Evolutionary conservation across 768 basidiomycete genomes (phyloP).

Genomic region (Neoboletus brunneissimus): DNA sequence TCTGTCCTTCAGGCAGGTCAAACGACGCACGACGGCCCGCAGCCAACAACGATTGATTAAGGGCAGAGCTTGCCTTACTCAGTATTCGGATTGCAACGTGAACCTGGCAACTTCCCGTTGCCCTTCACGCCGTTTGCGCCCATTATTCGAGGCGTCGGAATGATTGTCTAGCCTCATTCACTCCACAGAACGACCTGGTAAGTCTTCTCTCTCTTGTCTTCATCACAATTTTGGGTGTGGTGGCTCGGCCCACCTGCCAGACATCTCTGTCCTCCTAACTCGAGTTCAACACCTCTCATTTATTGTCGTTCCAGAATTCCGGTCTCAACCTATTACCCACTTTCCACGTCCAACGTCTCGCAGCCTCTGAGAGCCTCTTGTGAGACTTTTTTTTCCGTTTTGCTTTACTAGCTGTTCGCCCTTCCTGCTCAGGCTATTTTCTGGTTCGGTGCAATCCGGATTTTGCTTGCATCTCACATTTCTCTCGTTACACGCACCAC

Average conservation of each 20-base stretch:
- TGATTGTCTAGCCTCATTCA: conserved; percentile 22
- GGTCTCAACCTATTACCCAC: conserved; percentile 1
- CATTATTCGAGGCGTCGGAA: conserved; percentile 5
- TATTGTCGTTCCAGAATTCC: neutral
- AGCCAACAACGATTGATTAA: conserved; percentile 11
- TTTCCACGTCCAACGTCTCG: neutral
- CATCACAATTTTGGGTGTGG: neutral
- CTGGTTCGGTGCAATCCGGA: neutral
- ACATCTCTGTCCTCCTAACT: neutral
- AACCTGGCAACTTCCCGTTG: conserved; percentile 11
- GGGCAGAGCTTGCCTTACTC: conserved; percentile 18
- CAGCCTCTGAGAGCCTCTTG: neutral
- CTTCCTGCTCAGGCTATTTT: conserved; percentile 1
- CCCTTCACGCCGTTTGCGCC: conserved; percentile 23
- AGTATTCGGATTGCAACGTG: conserved; percentile 14
- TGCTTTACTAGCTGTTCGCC: conserved; percentile 2
- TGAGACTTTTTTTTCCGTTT: conserved; percentile 6
- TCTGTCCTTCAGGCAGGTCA: conserved; percentile 2
- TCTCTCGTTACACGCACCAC: conserved; percentile 5
- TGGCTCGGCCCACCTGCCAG: neutral
- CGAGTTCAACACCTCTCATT: neutral
- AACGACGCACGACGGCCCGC: conserved; percentile 4
- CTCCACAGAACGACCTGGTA: conserved; percentile 15
- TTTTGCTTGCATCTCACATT: conserved; percentile 11
- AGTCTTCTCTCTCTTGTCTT: conserved; percentile 9